Evolutionary conservation across 441 rosid species (phyloP).

Genomic region (Mallotus japonicus): DNA sequence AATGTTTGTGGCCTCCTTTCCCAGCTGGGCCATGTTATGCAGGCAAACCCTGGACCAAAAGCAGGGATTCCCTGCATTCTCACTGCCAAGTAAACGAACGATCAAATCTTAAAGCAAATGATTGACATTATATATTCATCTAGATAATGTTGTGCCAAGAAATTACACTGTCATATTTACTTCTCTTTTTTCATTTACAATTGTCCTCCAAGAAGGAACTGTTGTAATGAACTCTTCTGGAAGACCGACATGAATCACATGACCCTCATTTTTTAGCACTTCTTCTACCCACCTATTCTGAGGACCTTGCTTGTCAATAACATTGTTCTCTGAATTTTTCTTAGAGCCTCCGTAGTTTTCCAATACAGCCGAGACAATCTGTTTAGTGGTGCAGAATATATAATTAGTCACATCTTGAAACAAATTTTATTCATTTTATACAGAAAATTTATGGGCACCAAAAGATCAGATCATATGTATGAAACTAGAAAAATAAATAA

Average conservation of each 20-base stretch:
- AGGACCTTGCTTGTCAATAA: conserved; percentile 34
- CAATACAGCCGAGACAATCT: conserved; percentile 86
- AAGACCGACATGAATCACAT: conserved; percentile 45
- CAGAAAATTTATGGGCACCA: not conserved
- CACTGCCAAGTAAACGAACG: conserved; percentile 47
- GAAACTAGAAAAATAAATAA: not conserved
- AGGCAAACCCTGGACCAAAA: conserved; percentile 94
- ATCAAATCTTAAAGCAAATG: conserved; percentile 16
- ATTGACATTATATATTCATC: conserved; percentile 12
- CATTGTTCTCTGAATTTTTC: conserved; percentile 42
- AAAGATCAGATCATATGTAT: not conserved
- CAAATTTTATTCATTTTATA: not conserved
- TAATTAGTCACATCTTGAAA: not conserved
- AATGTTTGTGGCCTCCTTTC: conserved; percentile 83
- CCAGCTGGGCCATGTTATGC: conserved; percentile 87
- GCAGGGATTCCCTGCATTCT: conserved; percentile 68
- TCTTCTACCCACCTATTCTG: conserved; percentile 72
- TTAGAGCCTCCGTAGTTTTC: conserved; percentile 62
- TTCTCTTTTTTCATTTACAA: conserved; percentile 85
- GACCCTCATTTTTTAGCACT: conserved; percentile 71
- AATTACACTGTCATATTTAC: conserved; percentile 65
- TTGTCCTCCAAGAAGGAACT: conserved; percentile 71
- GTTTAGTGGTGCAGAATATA: conserved; percentile 23
- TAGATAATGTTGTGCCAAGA: conserved; percentile 28
- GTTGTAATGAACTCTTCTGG: conserved; percentile 38